These are phyloP conservation scores for Geranium incanum DNA, from an alignment of 441 rosid species.

Conservation along the genomic window DNA sequence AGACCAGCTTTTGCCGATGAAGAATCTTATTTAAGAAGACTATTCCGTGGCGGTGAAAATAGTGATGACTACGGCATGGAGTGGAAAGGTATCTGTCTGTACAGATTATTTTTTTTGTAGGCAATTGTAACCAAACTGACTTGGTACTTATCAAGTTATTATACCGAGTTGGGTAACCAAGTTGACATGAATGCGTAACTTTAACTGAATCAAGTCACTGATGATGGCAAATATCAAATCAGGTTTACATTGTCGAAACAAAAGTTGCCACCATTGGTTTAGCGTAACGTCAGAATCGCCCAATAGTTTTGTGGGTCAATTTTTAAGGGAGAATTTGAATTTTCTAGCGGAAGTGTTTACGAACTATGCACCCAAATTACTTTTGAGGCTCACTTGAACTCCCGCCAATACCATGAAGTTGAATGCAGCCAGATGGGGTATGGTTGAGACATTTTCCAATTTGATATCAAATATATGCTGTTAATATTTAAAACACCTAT, in stretches of 20 bases:
- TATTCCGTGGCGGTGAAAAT: constrained; percentile 46
- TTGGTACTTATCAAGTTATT: too few relatives aligned
- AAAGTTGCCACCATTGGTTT: too few relatives aligned
- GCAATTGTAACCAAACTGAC: too few relatives aligned
- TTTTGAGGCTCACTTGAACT: neutral
- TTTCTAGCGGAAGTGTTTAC: neutral
- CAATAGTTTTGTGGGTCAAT: neutral
- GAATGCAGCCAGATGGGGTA: neutral
- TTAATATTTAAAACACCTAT: neutral
- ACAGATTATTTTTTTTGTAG: neutral
- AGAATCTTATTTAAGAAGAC: constrained; percentile 58
- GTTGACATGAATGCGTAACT: neutral
- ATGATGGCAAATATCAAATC: constrained; percentile 9
- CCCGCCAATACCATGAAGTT: neutral
- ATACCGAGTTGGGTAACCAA: neutral
- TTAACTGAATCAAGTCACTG: constrained; percentile 1
- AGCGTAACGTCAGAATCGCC: neutral
- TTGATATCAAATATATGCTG: constrained; percentile 1
- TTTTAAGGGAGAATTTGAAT: neutral
- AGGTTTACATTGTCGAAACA: neutral
- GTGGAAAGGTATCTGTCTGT: constrained; percentile 43
- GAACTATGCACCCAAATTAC: neutral
- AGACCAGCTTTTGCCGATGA: constrained; percentile 76
- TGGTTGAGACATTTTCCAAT: neutral
- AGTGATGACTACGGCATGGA: constrained; percentile 42